Base-by-base conservation (phyloP, 129 eudicot species). In the Erigeron canadensis region DNA sequence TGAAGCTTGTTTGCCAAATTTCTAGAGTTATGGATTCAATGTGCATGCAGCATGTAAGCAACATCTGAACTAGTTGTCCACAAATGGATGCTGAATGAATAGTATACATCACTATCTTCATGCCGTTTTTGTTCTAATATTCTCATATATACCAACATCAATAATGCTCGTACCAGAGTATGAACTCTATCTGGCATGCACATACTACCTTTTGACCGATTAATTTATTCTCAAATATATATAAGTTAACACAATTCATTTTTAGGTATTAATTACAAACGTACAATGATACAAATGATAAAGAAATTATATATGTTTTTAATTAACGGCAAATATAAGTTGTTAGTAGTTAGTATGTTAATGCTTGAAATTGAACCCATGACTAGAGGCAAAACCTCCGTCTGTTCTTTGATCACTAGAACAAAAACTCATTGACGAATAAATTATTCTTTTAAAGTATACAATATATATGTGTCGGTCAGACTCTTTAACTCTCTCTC, bases 1-100 rank as follows among this genome's bases (percentile, higher is more conserved):
- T 71, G 65, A 71, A 44, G 70, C 70, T 34, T 73, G 77, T 73
- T 73, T 28, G 77, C 70, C 70, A 73, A 13, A 43, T 56, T 46
- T n/a, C 37, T 38, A n/a, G 15, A 61, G 51, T 48, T 50, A 23
- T 45, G 61, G 37, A 72, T 61, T 50, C 62, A 61, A 66, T 11
- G 11, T 44, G 63, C 58, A 72, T 58, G 64, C 19, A 70, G 47
- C 69, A 73, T 34, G 57, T 41, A 74, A 54, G 57, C 64, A 65
- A 74, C 72, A 42, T 51, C 65, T 53, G 53, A 55, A 55, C 79
- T 65, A 75, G 73, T 55, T 55, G 73, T 45, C 56, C 44, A 42
- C 47, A 75, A 54, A 43, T 65, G 57, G 67, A 65, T 65, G 55
- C 59, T 62, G 47, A 43, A 42, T 66, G 79, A 75, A 65, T 23